Conservation (phyloP, 1,284 basidiomycete genomes). For the Vanrija sp. region DNA sequence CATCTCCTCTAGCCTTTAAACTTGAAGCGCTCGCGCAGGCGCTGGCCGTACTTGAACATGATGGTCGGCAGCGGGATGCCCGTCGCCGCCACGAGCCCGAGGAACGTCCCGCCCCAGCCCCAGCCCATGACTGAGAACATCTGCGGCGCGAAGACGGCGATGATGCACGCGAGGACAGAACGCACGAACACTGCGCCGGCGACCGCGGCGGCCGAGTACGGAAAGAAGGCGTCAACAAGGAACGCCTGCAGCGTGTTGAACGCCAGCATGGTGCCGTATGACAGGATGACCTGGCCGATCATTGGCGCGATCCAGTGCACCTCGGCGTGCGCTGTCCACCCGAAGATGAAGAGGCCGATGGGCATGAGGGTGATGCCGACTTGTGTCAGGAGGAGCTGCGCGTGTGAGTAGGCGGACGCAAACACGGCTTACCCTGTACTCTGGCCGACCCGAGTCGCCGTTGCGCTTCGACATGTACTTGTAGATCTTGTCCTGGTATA, state of each 20-base stretch:
- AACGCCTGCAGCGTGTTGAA: constrained; percentile 49
- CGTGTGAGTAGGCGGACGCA: not conserved
- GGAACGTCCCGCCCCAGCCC: constrained; percentile 47
- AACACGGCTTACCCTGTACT: constrained; percentile 38
- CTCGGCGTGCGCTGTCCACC: constrained; percentile 42
- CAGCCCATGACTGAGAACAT: constrained; percentile 49
- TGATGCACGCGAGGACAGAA: constrained; percentile 42
- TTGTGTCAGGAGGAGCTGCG: constrained; percentile 44
- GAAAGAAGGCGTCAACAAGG: constrained; percentile 50
- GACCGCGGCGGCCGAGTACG: constrained; percentile 50
- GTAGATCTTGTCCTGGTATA: constrained; percentile 50
- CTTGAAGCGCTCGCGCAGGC: constrained; percentile 39
- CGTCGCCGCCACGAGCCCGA: constrained; percentile 43
- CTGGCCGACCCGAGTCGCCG: constrained; percentile 33
- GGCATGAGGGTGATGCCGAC: constrained; percentile 51
- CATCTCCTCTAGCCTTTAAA: constrained; percentile 20
- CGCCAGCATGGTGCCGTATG: constrained; percentile 43
- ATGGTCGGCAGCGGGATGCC: constrained; percentile 48
- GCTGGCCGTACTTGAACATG: constrained; percentile 46
- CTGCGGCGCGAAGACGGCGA: constrained; percentile 47
- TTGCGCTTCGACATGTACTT: constrained; percentile 30
- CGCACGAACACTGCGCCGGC: constrained; percentile 46
- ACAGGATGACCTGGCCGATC: constrained; percentile 34
- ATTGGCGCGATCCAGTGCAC: constrained; percentile 45
- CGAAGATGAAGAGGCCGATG: constrained; percentile 46